These are phyloP conservation scores for Spathaspora boniae DNA, from an alignment of 805 yeast species.

Conservation along the genomic window DNA sequence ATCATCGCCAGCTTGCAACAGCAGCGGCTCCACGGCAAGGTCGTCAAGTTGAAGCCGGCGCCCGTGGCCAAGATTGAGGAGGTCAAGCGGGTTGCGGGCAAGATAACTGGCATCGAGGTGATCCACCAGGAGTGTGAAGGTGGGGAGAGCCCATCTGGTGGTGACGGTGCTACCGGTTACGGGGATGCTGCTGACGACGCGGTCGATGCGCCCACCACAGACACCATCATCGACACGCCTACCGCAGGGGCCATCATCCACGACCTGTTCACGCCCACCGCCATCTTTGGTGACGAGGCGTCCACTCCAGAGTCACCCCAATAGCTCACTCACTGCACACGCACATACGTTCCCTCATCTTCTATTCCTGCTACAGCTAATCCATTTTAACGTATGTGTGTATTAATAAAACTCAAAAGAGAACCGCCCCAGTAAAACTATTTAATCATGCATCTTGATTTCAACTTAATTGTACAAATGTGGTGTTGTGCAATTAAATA, in stretches of 20 bases:
- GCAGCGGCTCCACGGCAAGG: conserved; percentile 35
- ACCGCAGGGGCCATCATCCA: no score
- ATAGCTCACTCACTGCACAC: no score
- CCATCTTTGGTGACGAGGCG: no score
- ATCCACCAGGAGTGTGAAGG: not conserved
- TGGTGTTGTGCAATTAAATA: conserved; percentile 9
- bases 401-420: not conserved
- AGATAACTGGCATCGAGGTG: conserved; percentile 4
- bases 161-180: no score
- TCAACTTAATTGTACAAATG: conserved; percentile 14
- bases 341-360: conserved; percentile 1
- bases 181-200: no score
- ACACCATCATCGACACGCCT: no score
- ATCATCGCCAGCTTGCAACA: conserved; percentile 40
- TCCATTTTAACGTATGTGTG: not conserved
- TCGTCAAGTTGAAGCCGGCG: conserved; percentile 37
- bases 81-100: conserved; percentile 35
- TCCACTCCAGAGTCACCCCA: no score
- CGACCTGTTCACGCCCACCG: no score
- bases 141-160: not conserved
- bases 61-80: conserved; percentile 41
- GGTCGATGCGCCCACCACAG: no score
- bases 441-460: conserved; percentile 8
- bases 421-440: not conserved
- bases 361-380: conserved; percentile 1